These are phyloP conservation scores for Acer yangbiense DNA, from an alignment of 345 rosid species.

Conservation along the genomic window DNA sequence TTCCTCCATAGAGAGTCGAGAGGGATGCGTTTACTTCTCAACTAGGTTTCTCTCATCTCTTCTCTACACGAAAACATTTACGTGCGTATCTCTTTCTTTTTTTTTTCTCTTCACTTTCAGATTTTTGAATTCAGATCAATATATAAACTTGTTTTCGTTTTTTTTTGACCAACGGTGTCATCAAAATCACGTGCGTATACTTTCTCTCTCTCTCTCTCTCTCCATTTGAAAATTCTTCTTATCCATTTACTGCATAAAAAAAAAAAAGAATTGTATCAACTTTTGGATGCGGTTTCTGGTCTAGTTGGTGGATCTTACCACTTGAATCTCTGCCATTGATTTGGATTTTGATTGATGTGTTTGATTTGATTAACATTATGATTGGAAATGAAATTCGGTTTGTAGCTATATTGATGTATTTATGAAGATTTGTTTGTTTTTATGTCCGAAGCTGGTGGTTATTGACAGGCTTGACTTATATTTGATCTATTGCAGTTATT, in stretches of 20 bases:
- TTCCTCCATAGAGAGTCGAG: not conserved
- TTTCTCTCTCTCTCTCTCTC: not conserved
- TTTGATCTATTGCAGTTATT: constrained; percentile 8
- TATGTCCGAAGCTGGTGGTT: too few relatives aligned
- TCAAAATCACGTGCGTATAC: not conserved
- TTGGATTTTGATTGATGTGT: not conserved
- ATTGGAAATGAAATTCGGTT: not conserved
- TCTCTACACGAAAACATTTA: not conserved
- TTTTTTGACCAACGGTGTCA: not conserved
- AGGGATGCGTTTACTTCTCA: constrained; percentile 16
- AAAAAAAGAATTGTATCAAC: not conserved
- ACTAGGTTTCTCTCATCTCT: constrained; percentile 19
- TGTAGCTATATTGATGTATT: too few relatives aligned
- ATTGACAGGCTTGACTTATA: too few relatives aligned
- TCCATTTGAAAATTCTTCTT: not conserved
- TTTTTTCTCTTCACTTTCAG: not conserved
- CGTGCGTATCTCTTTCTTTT: not conserved
- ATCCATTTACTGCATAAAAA: not conserved
- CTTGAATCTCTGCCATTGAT: not conserved
- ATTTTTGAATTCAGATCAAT: constrained; percentile 13
- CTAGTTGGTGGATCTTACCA: not conserved
- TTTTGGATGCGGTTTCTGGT: not conserved
- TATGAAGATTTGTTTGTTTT: not conserved
- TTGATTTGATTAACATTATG: not conserved
- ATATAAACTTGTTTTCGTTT: not conserved